These are phyloP conservation scores for Puccinia triticina DNA, from an alignment of 1,284 basidiomycete genomes.

Conservation along the genomic window DNA sequence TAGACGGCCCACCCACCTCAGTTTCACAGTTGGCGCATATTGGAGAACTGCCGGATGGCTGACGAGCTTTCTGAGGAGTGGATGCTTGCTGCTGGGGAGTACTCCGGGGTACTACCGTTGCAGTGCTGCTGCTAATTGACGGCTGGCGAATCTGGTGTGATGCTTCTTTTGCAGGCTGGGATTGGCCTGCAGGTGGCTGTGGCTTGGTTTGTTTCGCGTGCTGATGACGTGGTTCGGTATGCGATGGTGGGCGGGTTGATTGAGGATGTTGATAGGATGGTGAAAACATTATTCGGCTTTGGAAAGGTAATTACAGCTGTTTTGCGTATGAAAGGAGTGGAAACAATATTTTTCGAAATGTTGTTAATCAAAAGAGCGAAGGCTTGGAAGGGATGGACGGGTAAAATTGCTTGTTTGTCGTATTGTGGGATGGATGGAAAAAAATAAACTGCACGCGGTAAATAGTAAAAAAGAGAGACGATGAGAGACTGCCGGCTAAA, in stretches of 20 bases:
- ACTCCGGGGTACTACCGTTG: not conserved
- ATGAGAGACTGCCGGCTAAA: not conserved
- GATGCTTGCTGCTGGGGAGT: not conserved
- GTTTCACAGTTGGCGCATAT: conserved; percentile 33
- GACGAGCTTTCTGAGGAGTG: not conserved
- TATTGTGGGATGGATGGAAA: not conserved
- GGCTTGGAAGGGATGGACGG: not conserved
- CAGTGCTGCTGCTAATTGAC: not conserved
- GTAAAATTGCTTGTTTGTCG: no score
- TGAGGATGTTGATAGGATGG: not conserved
- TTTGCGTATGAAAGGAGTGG: not conserved
- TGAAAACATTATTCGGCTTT: not conserved
- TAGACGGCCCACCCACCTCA: not conserved
- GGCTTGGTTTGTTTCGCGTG: not conserved
- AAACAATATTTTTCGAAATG: no score
- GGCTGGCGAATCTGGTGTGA: not conserved
- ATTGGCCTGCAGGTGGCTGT: not conserved
- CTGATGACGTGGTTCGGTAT: not conserved
- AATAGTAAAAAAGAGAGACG: not conserved
- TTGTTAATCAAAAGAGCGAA: no score
- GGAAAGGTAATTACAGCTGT: not conserved
- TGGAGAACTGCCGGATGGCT: not conserved
- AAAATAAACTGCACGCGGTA: not conserved
- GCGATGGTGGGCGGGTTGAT: not conserved
- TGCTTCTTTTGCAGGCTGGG: not conserved